phyloP scores from a whole-genome alignment of 768 basidiomycete species.

The Rhodotorula paludigena region DNA sequence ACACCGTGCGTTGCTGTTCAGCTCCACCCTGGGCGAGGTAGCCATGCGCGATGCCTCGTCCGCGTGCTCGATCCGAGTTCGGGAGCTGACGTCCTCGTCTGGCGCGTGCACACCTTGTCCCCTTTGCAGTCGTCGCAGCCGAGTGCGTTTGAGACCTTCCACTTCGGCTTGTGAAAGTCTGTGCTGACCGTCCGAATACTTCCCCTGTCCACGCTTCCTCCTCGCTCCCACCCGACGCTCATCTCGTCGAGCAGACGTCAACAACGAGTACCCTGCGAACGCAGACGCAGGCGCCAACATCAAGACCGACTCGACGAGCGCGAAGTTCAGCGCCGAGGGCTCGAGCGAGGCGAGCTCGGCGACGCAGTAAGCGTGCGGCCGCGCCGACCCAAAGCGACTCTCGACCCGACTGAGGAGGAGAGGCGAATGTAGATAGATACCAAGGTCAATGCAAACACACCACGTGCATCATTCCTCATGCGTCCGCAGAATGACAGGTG shows the following conservation, averaged over 20 bases:
- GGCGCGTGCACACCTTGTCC: neutral
- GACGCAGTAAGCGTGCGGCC: neutral
- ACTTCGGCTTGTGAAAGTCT: too few relatives aligned
- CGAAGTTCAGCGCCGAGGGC: conserved; percentile 16
- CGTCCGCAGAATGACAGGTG: too few relatives aligned
- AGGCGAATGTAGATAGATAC: too few relatives aligned
- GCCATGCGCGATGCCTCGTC: too few relatives aligned
- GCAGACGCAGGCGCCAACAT: conserved; percentile 20
- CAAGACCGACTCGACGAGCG: conserved; percentile 21
- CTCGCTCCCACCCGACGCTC: neutral
- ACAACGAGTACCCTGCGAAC: conserved; percentile 32
- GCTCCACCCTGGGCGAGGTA: neutral
- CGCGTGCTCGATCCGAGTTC: too few relatives aligned
- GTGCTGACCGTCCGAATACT: neutral
- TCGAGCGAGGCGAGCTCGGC: conserved; percentile 13
- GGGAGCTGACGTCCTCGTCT: neutral
- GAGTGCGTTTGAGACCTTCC: conserved; percentile 1
- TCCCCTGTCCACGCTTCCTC: too few relatives aligned
- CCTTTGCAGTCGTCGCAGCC: conserved; percentile 21
- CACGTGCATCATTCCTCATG: too few relatives aligned
- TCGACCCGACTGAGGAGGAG: too few relatives aligned
- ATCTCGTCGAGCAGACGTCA: conserved; percentile 21
- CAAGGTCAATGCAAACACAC: too few relatives aligned
- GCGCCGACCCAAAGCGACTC: too few relatives aligned
- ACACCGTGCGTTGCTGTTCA: conserved; percentile 17